A percentile compares a stretch with the other conserved stretches of the same genome.
phyloP scores from a whole-genome alignment of 2,329 filamentous ascomycete genomes.

The Conoideocrella luteorostrata region DNA sequence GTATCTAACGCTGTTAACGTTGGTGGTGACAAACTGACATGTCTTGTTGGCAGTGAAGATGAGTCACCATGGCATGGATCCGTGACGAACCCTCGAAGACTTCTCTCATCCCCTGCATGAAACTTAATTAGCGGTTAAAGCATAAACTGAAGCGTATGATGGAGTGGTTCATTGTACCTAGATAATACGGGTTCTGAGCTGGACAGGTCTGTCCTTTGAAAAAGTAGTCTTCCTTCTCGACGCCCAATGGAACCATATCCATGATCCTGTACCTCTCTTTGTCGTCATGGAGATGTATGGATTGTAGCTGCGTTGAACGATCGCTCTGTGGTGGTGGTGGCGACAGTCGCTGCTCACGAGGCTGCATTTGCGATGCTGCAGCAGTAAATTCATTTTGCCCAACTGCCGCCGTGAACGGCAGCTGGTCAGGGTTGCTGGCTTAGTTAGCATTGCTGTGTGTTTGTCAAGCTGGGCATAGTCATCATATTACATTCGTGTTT shows the following conservation, averaged over 20 bases:
- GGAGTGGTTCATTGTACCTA: not conserved
- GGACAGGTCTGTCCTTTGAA: not conserved
- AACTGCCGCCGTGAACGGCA: no score
- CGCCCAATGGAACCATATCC: not conserved
- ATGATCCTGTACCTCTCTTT: no score
- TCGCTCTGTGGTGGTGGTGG: no score
- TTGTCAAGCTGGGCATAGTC: no score
- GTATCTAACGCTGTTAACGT: not conserved
- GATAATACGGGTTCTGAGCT: not conserved
- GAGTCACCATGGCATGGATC: not conserved
- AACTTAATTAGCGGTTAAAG: no score
- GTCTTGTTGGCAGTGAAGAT: not conserved
- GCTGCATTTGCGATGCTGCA: no score
- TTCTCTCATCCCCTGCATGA: not conserved
- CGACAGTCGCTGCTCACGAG: no score
- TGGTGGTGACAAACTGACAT: not conserved
- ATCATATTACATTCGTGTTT: constrained; percentile 7
- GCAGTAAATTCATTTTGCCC: no score
- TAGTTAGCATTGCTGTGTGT: not conserved
- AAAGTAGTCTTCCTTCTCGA: no score
- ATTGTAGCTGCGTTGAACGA: no score
- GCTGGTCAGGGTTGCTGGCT: not conserved
- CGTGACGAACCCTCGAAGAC: not conserved
- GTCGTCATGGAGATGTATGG: no score
- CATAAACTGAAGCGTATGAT: not conserved